phyloP scores from a whole-genome alignment of 1,284 basidiomycete species.

The Ustilago curta region DNA sequence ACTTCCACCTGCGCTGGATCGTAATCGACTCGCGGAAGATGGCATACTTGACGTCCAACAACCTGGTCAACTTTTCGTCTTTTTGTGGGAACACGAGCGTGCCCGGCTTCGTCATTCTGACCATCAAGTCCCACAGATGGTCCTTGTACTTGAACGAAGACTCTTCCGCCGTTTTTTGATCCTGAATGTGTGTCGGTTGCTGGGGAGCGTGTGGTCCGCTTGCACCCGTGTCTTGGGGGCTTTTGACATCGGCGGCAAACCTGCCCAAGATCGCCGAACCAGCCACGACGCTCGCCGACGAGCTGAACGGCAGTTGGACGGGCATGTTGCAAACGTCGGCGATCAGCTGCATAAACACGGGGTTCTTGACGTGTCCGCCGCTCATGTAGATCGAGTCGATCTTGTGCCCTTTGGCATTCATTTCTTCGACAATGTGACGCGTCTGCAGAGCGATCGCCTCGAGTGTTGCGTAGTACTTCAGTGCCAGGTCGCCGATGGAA shows the following conservation, averaged over 20 bases:
- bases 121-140: slow-evolving; percentile 92
- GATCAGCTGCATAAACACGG: slow-evolving; percentile 74
- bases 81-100: slow-evolving; percentile 78
- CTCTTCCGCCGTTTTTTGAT: slow-evolving; percentile 72
- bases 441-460: slow-evolving; percentile 96
- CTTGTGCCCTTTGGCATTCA: slow-evolving; percentile 86
- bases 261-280: slow-evolving; percentile 93
- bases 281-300: slow-evolving; percentile 85
- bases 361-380: slow-evolving; percentile 70
- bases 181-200: slow-evolving; percentile 45
- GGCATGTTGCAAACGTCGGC: slow-evolving; percentile 86
- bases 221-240: slow-evolving; percentile 16
- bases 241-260: slow-evolving; percentile 79
- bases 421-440: slow-evolving; percentile 89
- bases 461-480: slow-evolving; percentile 89
- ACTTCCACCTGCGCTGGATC: slow-evolving; percentile 83
- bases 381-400: slow-evolving; percentile 91
- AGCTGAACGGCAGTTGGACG: slow-evolving; percentile 82
- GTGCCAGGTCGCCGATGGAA: slow-evolving; percentile 83
- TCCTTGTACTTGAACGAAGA: slow-evolving; percentile 75
- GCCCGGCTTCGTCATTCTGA: slow-evolving; percentile 90
- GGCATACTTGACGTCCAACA: slow-evolving; percentile 88
- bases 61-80: slow-evolving; percentile 75
- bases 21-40: slow-evolving; percentile 91
- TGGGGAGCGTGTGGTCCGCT: slow-evolving; percentile 54